phyloP scores from a whole-genome alignment of 2,329 filamentous ascomycete species.

The Colletotrichum australisinense region DNA sequence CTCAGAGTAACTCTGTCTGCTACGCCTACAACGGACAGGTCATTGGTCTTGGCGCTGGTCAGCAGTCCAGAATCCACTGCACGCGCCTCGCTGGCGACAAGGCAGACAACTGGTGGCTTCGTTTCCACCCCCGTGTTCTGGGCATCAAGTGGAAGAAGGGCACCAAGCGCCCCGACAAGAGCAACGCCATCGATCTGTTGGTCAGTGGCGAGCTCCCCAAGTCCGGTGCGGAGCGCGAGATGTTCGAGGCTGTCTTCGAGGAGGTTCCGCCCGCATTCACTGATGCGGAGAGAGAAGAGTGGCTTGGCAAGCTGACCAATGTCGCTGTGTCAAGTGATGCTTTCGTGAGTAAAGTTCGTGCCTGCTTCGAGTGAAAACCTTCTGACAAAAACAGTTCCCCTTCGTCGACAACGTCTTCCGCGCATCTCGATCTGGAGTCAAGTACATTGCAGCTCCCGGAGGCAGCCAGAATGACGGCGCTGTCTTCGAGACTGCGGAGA shows the following conservation, averaged over 20 bases:
- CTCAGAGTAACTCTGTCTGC: conserved; percentile 98
- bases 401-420: conserved; percentile 99
- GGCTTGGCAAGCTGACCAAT: conserved; percentile 83
- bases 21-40: conserved; percentile 95
- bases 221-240: conserved; percentile 83
- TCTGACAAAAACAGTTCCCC: conserved; percentile 76
- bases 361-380: background rate
- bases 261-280: conserved; percentile 88
- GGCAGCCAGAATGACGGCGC: conserved; percentile 88
- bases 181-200: conserved; percentile 95
- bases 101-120: conserved; percentile 99
- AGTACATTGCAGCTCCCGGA: conserved; percentile 94
- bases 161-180: conserved; percentile 96
- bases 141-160: conserved; percentile 97
- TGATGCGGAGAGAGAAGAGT: conserved; percentile 83
- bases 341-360: conserved; percentile 75
- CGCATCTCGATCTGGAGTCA: conserved; percentile 86
- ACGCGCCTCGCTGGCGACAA: conserved; percentile 97
- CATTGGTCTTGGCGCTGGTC: conserved; percentile 92
- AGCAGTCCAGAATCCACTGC: conserved; percentile 98
- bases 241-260: conserved; percentile 91
- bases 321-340: conserved; percentile 95
- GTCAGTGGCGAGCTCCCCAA: conserved; percentile 91
- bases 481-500: conserved; percentile 90
- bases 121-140: conserved; percentile 92